These are phyloP conservation scores for Abortiporus biennis DNA, from an alignment of 1,284 basidiomycete species.

Conservation along the genomic window DNA sequence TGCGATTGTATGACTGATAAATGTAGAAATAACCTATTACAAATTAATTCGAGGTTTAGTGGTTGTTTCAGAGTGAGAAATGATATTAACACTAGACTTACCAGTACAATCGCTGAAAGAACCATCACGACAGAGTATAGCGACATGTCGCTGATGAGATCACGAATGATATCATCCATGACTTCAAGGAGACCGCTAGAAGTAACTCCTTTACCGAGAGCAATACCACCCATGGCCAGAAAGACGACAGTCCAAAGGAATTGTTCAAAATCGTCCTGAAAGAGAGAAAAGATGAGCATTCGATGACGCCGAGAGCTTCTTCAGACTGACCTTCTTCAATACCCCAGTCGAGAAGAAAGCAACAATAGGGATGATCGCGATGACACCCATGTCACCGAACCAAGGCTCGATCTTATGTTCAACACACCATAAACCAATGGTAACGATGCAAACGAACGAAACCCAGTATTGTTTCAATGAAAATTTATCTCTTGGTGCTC, in stretches of 20 bases:
- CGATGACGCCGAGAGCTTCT: neutral
- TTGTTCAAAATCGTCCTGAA: constrained; percentile 89
- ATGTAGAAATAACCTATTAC: constrained; percentile 70
- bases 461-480: constrained; percentile 91
- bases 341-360: constrained; percentile 95
- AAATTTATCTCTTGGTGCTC: constrained; percentile 77
- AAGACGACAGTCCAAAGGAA: constrained; percentile 94
- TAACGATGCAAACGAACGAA: constrained; percentile 75
- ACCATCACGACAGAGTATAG: constrained; percentile 83
- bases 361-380: constrained; percentile 91
- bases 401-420: constrained; percentile 76
- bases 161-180: constrained; percentile 67
- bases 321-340: constrained; percentile 74
- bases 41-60: neutral
- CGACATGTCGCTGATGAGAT: constrained; percentile 63
- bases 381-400: constrained; percentile 96
- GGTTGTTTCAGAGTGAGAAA: constrained; percentile 22
- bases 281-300: neutral
- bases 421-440: constrained; percentile 90
- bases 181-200: constrained; percentile 84
- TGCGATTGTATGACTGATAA: constrained; percentile 96
- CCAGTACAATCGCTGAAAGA: constrained; percentile 81
- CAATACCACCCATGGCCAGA: constrained; percentile 98
- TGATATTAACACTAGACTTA: constrained; percentile 42
- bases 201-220: constrained; percentile 90